Conservation (phyloP, 257 asterid species). For the Ophiorrhiza pumila region DNA sequence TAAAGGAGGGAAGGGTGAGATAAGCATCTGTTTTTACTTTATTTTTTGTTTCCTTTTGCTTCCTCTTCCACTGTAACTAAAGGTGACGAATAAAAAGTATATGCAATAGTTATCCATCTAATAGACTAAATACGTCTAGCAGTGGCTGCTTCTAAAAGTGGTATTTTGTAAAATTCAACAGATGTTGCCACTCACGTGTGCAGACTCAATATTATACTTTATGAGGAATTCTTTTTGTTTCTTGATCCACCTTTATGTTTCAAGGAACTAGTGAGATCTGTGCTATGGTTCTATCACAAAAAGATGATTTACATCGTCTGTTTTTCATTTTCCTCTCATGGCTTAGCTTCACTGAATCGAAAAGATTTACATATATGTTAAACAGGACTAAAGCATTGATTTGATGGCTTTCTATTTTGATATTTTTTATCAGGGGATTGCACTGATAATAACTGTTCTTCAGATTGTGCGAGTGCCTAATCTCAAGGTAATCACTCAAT, state of each 20-base stretch:
- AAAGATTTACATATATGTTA: not conserved
- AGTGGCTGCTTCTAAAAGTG: not conserved
- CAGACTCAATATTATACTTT: not conserved
- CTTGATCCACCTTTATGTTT: not conserved
- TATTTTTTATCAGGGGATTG: constrained; percentile 63
- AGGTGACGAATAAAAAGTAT: not conserved
- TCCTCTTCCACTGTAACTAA: not conserved
- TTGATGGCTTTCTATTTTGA: constrained; percentile 16
- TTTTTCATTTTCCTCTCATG: not conserved
- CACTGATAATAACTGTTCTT: constrained; percentile 82
- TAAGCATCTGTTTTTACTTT: not conserved
- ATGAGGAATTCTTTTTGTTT: not conserved
- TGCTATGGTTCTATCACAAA: no score
- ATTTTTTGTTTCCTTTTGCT: not conserved
- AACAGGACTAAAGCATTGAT: constrained; percentile 1
- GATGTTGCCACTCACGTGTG: not conserved
- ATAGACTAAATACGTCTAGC: not conserved
- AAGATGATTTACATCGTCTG: not conserved
- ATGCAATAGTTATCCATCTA: not conserved
- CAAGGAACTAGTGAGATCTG: not conserved
- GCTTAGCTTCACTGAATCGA: not conserved
- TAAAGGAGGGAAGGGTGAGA: not conserved
- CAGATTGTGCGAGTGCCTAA: constrained; percentile 90
- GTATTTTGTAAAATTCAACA: no score
- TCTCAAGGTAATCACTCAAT: constrained; percentile 65